Base-by-base conservation (phyloP, 306 rosid species). In the Parietaria judaica region DNA sequence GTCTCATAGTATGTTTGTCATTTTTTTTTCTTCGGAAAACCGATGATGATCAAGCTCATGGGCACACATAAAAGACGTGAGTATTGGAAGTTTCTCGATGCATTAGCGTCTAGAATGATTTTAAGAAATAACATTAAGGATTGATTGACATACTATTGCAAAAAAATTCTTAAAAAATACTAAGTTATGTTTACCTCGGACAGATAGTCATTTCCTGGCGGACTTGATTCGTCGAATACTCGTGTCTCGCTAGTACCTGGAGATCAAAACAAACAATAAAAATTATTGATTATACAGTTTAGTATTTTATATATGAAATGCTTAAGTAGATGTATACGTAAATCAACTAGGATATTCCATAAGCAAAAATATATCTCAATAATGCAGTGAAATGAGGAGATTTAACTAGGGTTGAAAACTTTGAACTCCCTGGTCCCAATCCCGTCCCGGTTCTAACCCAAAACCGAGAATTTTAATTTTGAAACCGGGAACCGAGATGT, bases 141-240 rank as follows among this genome's bases (percentile, higher is more conserved):
- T 23, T 23, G 31, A 23, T 23, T 23, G 45, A 41, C 45, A 41
- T 41, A 41, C 9, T 41, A 41, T 41, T 41, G 45, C 45, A 41
- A 5, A 41, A 41, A 23, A 41, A 41, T 41, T 41, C 9, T 5
- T 49, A 49, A 5, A 49, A 56, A 67, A 9, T 64, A 44, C 38
- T 36, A 64, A 44, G 36, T 46, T 65, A 67, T 79, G 48, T 54
- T 70, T 76, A 88, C 98, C 98, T 92, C 94, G 17, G 98, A 81
- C 72, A 92, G 84, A 75, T 92, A 92, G 73, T 92, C 98, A 45
- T 82, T 86, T 71, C 98, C 96, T 6, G 98, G 80, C 16, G 94
- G 88, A 74, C 98, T 92, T 56, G 74, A 72, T 66, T 92, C 98
- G 59, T 92, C 94, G 73, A 88, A 92, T 54, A 70, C 65, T 66